Base-by-base conservation (phyloP, 1,284 basidiomycete genomes). In the Ustilago curta region DNA sequence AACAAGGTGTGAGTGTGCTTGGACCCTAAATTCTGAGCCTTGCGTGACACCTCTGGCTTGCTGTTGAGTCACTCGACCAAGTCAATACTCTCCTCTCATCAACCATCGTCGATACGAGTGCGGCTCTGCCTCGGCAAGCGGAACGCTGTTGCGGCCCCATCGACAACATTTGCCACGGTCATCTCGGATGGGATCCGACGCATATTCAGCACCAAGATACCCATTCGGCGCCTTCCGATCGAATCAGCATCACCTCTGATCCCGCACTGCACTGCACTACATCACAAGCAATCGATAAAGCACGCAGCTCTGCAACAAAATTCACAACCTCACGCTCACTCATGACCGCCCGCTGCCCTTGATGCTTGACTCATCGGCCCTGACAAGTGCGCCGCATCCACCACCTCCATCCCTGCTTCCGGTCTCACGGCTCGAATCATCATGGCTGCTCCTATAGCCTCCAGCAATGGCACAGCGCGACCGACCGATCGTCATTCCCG, bases 141-240 rank as follows among this genome's bases (percentile, higher is more conserved):
- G 12, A 18, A 12, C 31, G 29, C 29, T n/a, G 18, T 3, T 4
- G 51, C 35, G 58, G 32, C 18, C 39, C 21, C 42, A 37, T 49
- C 58, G 49, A 11, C 31, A 14, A 21, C 48, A 0, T 39, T 52
- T 52, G 21, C 11, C 45, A 32, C 52, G 52, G n/a, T 43, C 29
- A 55, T 55, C 37, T 44, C 16, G 51, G 19, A 27, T 11, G 8
- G 8, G n/a, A 32, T 47, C 52, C 52, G 59, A 49, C 51, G 23
- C 39, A 48, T 35, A 37, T n/a, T 8, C 18, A 29, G 18, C 52
- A 31, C 11, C 35, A 61, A 19, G n/a, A 45, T 5, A 23, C 42
- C n/a, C 44, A 25, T n/a, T 11, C 23, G 21, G 21, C 23, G 6
- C 37, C 32, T 35, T 32, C 25, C 39, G 16, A 27, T 9, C 12